phyloP scores from a whole-genome alignment of 2,329 filamentous ascomycete species.

The Verruconis gallopava region DNA sequence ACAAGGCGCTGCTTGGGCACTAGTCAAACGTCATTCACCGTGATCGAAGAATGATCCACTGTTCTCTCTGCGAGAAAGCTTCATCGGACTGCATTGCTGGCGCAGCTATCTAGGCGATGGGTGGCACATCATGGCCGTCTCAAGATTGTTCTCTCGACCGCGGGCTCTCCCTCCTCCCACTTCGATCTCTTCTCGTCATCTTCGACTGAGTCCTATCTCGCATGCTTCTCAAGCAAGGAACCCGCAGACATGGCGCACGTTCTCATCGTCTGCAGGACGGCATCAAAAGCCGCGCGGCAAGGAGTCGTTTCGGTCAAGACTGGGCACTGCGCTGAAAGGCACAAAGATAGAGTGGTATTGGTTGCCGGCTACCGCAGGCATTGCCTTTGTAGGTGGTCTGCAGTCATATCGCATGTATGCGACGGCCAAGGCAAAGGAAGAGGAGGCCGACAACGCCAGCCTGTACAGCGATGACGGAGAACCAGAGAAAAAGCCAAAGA shows the following conservation, averaged over 20 bases:
- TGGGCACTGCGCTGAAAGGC: constrained; percentile 44
- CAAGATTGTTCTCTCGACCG: neutral
- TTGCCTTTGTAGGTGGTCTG: constrained; percentile 69
- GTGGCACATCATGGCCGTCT: constrained; percentile 5
- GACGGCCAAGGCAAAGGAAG: constrained; percentile 31
- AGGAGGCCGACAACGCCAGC: constrained; percentile 26
- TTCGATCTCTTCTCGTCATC: neutral
- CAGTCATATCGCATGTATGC: constrained; percentile 68
- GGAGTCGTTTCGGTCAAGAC: constrained; percentile 43
- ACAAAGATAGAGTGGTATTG: constrained; percentile 77
- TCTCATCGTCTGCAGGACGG: neutral
- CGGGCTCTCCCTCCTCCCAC: neutral
- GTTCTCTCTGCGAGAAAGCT: no score
- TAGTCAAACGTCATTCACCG: no score
- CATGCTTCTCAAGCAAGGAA: no score
- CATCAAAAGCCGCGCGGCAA: constrained; percentile 27
- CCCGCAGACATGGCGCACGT: neutral
- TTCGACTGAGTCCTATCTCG: no score
- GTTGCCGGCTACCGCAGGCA: constrained; percentile 74
- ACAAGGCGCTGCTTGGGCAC: no score
- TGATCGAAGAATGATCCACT: no score
- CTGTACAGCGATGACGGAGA: constrained; percentile 36
- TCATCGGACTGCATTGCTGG: no score
- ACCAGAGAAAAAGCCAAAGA: constrained; percentile 27
- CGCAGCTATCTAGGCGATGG: no score